Conservation (phyloP, 768 basidiomycete genomes). For the Mycena haematopus region DNA sequence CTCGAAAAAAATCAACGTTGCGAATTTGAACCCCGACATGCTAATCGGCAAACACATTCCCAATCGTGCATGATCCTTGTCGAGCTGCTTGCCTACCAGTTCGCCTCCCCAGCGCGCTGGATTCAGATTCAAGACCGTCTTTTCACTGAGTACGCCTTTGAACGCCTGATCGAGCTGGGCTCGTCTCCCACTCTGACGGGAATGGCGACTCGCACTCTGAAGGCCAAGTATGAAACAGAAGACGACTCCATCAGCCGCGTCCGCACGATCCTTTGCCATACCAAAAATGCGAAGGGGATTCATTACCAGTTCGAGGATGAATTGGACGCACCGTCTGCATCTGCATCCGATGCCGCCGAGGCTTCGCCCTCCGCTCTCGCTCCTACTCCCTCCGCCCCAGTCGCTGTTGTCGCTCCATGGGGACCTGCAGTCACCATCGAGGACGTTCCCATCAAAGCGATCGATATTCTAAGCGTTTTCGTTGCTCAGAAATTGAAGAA, state of each 20-base stretch:
- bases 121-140: slow-evolving; percentile 98
- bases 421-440: slow-evolving; percentile 81
- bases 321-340: slow-evolving; percentile 49
- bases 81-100: slow-evolving; percentile 97
- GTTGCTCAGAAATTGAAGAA: slow-evolving; percentile 99
- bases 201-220: slow-evolving; percentile 89
- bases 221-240: slow-evolving; percentile 90
- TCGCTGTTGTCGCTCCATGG: slow-evolving; percentile 56
- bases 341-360: slow-evolving; percentile 42
- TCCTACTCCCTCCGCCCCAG: slow-evolving; percentile 47
- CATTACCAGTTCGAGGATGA: slow-evolving; percentile 98
- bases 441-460: slow-evolving; percentile 91
- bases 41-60: slow-evolving; percentile 96
- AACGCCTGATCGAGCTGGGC: slow-evolving; percentile 94
- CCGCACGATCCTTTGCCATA: slow-evolving; percentile 87
- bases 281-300: slow-evolving; percentile 95
- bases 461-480: slow-evolving; percentile 85
- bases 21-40: slow-evolving; percentile 92
- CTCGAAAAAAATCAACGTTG: slow-evolving; percentile 96
- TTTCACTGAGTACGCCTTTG: slow-evolving; percentile 85
- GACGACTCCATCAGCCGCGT: slow-evolving; percentile 85
- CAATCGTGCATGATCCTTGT: slow-evolving; percentile 95
- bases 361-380: slow-evolving; percentile 43
- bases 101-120: slow-evolving; percentile 99
- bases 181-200: slow-evolving; percentile 96